phyloP scores from a whole-genome alignment of 2,329 filamentous ascomycete genomes.

The Stylonectria norvegica region DNA sequence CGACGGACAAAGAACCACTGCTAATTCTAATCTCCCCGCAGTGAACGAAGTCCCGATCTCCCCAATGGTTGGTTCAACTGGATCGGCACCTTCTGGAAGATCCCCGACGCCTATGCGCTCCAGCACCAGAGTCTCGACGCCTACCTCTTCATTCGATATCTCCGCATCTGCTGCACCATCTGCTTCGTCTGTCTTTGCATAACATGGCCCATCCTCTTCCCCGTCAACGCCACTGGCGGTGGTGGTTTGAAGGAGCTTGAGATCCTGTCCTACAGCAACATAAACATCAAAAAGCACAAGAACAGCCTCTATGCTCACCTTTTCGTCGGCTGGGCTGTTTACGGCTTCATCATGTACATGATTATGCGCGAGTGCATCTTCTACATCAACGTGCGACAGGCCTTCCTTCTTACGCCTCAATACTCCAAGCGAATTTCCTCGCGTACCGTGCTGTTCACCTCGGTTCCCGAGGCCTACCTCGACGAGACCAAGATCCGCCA shows the following conservation, averaged over 20 bases:
- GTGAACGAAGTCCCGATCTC: conserved; percentile 54
- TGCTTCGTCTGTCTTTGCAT: conserved; percentile 77
- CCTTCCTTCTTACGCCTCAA: conserved; percentile 81
- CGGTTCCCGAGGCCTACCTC: conserved; percentile 74
- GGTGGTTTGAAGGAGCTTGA: conserved; percentile 61
- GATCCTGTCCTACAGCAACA: conserved; percentile 38
- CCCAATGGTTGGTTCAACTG: conserved; percentile 59
- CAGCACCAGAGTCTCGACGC: conserved; percentile 86
- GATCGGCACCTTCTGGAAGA: conserved; percentile 59
- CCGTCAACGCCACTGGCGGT: conserved; percentile 79
- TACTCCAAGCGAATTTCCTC: conserved; percentile 85
- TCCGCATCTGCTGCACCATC: conserved; percentile 72
- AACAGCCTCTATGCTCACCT: conserved; percentile 75
- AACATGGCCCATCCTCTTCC: conserved; percentile 81
- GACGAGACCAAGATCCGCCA: conserved; percentile 68
- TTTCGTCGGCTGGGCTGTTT: conserved; percentile 78
- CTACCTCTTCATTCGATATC: conserved; percentile 82
- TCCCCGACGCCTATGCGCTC: conserved; percentile 73
- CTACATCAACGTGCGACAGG: conserved; percentile 91
- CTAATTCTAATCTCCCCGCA: conserved; percentile 17
- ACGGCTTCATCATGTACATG: conserved; percentile 83
- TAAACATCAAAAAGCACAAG: conserved; percentile 51
- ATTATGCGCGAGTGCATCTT: conserved; percentile 87
- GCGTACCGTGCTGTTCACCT: conserved; percentile 87
- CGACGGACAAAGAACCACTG: not conserved